Conservation (phyloP, 352 stramenopile genomes). For the Bremia lactucae region DNA sequence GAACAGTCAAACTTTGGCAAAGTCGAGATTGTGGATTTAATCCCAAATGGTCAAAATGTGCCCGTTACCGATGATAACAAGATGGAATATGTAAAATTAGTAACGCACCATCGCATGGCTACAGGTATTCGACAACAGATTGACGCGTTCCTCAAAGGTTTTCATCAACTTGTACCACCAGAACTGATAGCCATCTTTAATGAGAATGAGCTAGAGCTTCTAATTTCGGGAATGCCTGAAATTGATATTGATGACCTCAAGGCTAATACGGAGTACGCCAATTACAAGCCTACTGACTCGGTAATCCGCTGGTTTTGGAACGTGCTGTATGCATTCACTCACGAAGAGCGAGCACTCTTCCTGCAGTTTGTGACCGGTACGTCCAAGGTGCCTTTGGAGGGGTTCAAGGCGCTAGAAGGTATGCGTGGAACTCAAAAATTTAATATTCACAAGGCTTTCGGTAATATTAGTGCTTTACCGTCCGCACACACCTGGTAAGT, state of each 20-base stretch:
- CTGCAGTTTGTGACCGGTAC: slow-evolving; percentile 91
- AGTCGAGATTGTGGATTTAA: slow-evolving; percentile 82
- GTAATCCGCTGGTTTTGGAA: slow-evolving; percentile 94
- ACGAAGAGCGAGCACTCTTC: slow-evolving; percentile 88
- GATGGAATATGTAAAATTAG: slow-evolving; percentile 88
- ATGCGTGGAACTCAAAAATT: slow-evolving; percentile 99
- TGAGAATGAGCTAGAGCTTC: slow-evolving; percentile 88
- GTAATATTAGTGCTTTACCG: slow-evolving; percentile 74
- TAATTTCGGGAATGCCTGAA: slow-evolving; percentile 89
- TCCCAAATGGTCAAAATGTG: slow-evolving; percentile 80
- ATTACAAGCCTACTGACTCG: slow-evolving; percentile 83
- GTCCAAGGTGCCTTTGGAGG: slow-evolving; percentile 92
- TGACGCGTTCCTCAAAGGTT: slow-evolving; percentile 83
- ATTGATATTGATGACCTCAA: slow-evolving; percentile 93
- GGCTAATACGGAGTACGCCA: slow-evolving; percentile 88
- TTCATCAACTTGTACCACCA: slow-evolving; percentile 85
- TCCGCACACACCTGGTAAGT: slow-evolving; percentile 95
- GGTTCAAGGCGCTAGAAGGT: slow-evolving; percentile 96
- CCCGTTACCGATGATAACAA: slow-evolving; percentile 90
- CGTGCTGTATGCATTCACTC: slow-evolving; percentile 82
- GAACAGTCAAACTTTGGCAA: slow-evolving; percentile 87
- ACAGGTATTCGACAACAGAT: slow-evolving; percentile 94
- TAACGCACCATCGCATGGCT: slow-evolving; percentile 99
- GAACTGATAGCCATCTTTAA: slow-evolving; percentile 91
- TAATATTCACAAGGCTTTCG: slow-evolving; percentile 97